phyloP scores from a whole-genome alignment of 2,329 filamentous ascomycete species.

The Fusarium duplospermum region DNA sequence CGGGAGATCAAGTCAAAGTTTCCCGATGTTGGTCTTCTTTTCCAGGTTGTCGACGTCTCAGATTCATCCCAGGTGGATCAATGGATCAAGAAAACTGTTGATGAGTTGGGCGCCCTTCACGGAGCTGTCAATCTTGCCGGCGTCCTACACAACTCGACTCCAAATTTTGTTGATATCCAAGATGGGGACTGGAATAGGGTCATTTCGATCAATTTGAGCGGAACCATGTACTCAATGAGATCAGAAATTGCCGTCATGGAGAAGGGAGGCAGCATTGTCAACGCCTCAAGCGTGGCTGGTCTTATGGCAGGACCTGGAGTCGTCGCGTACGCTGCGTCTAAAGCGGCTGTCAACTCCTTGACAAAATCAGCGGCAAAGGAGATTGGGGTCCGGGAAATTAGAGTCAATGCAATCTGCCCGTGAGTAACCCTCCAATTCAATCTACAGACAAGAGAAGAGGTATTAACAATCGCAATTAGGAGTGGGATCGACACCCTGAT shows the following conservation, averaged over 20 bases:
- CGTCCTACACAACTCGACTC: not conserved
- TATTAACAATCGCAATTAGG: no score
- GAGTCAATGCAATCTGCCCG: conserved; percentile 14
- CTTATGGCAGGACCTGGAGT: not conserved
- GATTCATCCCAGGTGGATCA: not conserved
- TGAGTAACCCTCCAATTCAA: not conserved
- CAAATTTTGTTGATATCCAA: not conserved
- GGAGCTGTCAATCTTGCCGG: conserved; percentile 9
- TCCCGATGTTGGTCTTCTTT: not conserved
- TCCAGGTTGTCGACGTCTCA: not conserved
- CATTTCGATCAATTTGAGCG: conserved; percentile 2
- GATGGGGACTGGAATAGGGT: not conserved
- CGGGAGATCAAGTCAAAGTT: not conserved
- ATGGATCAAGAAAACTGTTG: not conserved
- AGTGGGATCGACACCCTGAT: not conserved
- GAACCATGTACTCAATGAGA: not conserved
- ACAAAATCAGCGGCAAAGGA: conserved; percentile 16
- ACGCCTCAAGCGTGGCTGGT: conserved; percentile 5
- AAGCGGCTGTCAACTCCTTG: conserved; percentile 5
- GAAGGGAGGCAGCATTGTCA: conserved; percentile 13
- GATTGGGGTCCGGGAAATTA: not conserved
- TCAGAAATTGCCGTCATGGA: not conserved
- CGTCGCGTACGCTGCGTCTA: conserved; percentile 6
- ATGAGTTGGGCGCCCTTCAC: conserved; percentile 1
- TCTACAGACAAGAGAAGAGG: no score